These are phyloP conservation scores for Aspergillus cristatus DNA, from an alignment of 495 filamentous ascomycete species.

Conservation along the genomic window DNA sequence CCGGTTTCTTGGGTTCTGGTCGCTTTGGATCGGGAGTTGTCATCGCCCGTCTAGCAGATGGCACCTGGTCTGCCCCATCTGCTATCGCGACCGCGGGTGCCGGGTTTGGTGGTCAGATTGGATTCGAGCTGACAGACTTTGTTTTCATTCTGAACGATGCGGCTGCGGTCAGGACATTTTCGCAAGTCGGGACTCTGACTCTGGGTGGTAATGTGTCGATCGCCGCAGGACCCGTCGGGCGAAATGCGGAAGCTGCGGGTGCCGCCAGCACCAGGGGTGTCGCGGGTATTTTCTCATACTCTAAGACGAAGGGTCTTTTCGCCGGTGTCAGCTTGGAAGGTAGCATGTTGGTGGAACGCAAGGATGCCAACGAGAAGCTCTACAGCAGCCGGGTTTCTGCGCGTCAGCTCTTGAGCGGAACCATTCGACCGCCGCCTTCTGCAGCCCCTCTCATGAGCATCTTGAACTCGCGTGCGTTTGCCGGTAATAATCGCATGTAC, in stretches of 20 bases:
- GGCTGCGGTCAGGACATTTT: constrained; percentile 86
- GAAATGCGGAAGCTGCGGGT: constrained; percentile 94
- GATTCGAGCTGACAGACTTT: constrained; percentile 95
- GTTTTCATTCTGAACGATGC: constrained; percentile 97
- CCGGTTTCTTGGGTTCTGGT: constrained; percentile 86
- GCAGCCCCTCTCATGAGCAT: constrained; percentile 78
- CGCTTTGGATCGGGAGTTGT: constrained; percentile 92
- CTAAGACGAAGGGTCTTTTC: constrained; percentile 94
- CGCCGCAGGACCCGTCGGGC: constrained; percentile 84
- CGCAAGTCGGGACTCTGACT: constrained; percentile 81
- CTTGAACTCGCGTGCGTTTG: constrained; percentile 75
- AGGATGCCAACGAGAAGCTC: constrained; percentile 93
- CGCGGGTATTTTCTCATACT: constrained; percentile 89
- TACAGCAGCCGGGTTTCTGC: constrained; percentile 79
- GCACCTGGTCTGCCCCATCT: constrained; percentile 86
- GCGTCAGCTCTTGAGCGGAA: constrained; percentile 68
- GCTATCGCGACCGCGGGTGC: constrained; percentile 86
- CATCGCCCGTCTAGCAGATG: constrained; percentile 85
- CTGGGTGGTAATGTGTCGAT: constrained; percentile 95
- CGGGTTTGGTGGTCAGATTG: constrained; percentile 94
- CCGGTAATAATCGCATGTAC: constrained; percentile 41
- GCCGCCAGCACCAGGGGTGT: constrained; percentile 85
- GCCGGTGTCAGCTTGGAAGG: constrained; percentile 93
- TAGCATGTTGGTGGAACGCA: constrained; percentile 79
- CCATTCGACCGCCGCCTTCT: constrained; percentile 66